Percentiles rank a stretch among this genome's conserved stretches.
Evolutionary conservation across 2,329 filamentous ascomycete species (phyloP).

Genomic region (Colletotrichum viniferum): DNA sequence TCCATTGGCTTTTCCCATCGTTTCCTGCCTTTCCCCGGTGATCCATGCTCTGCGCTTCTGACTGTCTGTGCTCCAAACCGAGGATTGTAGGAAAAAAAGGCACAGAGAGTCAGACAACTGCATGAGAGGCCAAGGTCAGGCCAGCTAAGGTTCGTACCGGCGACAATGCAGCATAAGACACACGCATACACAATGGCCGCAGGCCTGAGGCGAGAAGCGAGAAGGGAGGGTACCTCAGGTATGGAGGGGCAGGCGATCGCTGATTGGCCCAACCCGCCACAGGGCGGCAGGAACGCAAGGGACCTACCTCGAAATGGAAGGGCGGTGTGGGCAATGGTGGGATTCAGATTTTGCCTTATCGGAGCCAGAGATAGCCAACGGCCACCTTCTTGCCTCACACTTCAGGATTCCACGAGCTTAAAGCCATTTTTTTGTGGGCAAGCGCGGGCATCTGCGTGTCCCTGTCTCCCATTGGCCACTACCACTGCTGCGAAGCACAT

Average conservation of each 20-base stretch:
- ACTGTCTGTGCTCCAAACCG: background rate
- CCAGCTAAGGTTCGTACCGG: background rate
- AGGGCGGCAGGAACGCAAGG: constrained; percentile 17
- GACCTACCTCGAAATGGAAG: constrained; percentile 19
- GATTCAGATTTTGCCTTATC: constrained; percentile 1
- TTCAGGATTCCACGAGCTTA: background rate
- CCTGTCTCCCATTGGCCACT: background rate
- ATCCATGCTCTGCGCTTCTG: background rate
- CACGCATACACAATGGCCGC: background rate
- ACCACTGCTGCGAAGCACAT: background rate
- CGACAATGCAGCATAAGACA: background rate
- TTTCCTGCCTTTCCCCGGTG: background rate
- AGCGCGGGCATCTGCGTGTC: background rate
- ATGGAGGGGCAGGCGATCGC: background rate
- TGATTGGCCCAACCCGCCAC: background rate
- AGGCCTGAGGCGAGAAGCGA: background rate
- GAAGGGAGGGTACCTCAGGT: background rate
- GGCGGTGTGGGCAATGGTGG: constrained; percentile 6
- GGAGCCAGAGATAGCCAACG: background rate
- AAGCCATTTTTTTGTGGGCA: background rate
- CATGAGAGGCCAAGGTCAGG: background rate
- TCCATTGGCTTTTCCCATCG: background rate
- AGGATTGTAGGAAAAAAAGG: background rate
- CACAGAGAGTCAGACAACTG: background rate
- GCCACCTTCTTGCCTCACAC: background rate